Conservation (phyloP, 2,329 filamentous ascomycete genomes). For the Chalaropsis ovoidea region DNA sequence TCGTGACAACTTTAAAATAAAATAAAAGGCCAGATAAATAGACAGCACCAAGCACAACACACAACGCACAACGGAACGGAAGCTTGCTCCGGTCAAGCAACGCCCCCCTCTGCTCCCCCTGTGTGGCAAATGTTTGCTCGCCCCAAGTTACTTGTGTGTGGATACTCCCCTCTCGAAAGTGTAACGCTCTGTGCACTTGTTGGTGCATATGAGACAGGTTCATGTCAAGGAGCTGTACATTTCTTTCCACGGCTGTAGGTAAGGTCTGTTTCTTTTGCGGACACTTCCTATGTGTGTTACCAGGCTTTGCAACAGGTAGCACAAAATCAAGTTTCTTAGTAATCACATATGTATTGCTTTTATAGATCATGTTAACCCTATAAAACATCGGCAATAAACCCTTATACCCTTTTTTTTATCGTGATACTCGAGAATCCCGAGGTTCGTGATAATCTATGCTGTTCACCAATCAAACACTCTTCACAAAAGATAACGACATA, state of each 20-base stretch:
- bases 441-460: too few species aligned
- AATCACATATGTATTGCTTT: too few species aligned
- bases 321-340: too few species aligned
- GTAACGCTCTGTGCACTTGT: neutral
- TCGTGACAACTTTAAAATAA: neutral
- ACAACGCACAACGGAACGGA: neutral
- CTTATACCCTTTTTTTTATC: too few species aligned
- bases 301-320: too few species aligned
- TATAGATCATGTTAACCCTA: too few species aligned
- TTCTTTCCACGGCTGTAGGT: neutral
- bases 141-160: neutral
- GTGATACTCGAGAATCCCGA: too few species aligned
- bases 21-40: neutral
- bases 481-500: too few species aligned
- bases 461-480: too few species aligned
- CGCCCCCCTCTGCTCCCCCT: neutral
- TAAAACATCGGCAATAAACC: too few species aligned
- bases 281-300: too few species aligned
- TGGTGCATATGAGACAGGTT: neutral
- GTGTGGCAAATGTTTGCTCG: slow-evolving; percentile 8
- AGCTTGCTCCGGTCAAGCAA: slow-evolving; percentile 6
- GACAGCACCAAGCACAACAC: neutral
- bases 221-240: neutral
- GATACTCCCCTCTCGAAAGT: neutral
- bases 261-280: neutral